phyloP scores from a whole-genome alignment of 1,284 basidiomycete species.

The Leccinum pallidistipes region DNA sequence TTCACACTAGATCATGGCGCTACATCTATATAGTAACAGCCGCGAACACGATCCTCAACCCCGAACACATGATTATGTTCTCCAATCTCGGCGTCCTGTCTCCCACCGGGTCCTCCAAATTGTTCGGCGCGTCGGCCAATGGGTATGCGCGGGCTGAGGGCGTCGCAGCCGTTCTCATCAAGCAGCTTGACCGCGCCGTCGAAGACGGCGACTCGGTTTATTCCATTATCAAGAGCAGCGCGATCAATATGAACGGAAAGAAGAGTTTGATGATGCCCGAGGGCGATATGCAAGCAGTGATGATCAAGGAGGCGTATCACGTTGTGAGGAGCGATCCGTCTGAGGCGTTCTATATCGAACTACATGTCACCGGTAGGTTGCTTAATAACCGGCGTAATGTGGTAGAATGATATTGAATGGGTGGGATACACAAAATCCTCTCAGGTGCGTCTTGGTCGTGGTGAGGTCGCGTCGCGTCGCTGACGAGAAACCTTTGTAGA shows the following conservation, averaged over 20 bases:
- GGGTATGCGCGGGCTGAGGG: constrained; percentile 40
- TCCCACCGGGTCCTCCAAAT: constrained; percentile 48
- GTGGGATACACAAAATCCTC: constrained; percentile 20
- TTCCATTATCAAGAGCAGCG: constrained; percentile 30
- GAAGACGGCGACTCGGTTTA: constrained; percentile 29
- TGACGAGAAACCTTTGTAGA: constrained; percentile 7
- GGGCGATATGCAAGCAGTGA: constrained; percentile 32
- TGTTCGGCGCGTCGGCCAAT: constrained; percentile 48
- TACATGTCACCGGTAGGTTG: constrained; percentile 45
- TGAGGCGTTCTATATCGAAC: constrained; percentile 49
- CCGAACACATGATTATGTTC: constrained; percentile 29
- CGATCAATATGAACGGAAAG: constrained; percentile 31
- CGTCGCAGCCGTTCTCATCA: constrained; percentile 30
- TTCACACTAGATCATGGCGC: neutral
- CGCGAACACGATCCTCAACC: constrained; percentile 25
- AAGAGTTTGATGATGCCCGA: constrained; percentile 33
- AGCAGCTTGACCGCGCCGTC: constrained; percentile 29
- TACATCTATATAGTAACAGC: constrained; percentile 10
- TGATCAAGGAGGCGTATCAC: constrained; percentile 31
- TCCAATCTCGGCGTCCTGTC: constrained; percentile 40
- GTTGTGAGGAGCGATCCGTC: constrained; percentile 29
- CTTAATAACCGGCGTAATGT: neutral
- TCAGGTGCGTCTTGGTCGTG: constrained; percentile 17
- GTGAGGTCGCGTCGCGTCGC: neutral
- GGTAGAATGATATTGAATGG: constrained; percentile 6